Evolutionary conservation across 2,329 filamentous ascomycete genomes (phyloP), one percentile per base, ranked within the genome.

Genomic region (Penicillium digitatum): DNA sequence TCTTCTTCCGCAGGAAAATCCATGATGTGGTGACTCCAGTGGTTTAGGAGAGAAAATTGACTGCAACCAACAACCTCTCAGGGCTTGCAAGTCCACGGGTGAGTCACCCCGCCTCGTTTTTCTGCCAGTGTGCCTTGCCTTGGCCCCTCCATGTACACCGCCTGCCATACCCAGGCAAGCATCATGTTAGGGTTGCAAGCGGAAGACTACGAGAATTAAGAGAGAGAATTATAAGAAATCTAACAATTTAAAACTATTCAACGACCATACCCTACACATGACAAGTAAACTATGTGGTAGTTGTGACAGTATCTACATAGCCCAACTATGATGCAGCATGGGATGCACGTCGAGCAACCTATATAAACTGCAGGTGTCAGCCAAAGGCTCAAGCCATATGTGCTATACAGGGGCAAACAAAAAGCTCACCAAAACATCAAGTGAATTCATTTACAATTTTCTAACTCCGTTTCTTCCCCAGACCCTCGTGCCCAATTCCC

Each of bases 1-100:
- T 95, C 88, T 81, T 97, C 93, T 76, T 94, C 89, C 74, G 89
- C 88, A 54, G 93, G 88, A 74, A 97, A 97, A 77, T 93, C 85
- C 78, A 97, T 93, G 27, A 16, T 70, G 88, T 90, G 88, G 92
- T 90, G 67, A 70, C 31, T 72, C 66, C 59, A 73, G 54, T 63
- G 52, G 53, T 56, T 49, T 62, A 52, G 52, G 44, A 45, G 57
- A 58, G 53, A 56, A 57, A 56, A 67, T 64, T 65, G 64, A 66
- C 66, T 64, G 38, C 54, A 55, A 55, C 50, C 39, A 43, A 54
- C 55, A 56, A 57, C 12, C 45, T 27, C 32, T 27, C 22, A 48
- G 22, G 22, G 31, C 31, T 37, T 35, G 31, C 31, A 26, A 48
- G 39, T 22, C 16, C 10, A 54, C 29, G 39, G 51, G 55, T 66